Evolutionary conservation across 2,329 filamentous ascomycete species (phyloP).

Genomic region (Aspergillus unguis): DNA sequence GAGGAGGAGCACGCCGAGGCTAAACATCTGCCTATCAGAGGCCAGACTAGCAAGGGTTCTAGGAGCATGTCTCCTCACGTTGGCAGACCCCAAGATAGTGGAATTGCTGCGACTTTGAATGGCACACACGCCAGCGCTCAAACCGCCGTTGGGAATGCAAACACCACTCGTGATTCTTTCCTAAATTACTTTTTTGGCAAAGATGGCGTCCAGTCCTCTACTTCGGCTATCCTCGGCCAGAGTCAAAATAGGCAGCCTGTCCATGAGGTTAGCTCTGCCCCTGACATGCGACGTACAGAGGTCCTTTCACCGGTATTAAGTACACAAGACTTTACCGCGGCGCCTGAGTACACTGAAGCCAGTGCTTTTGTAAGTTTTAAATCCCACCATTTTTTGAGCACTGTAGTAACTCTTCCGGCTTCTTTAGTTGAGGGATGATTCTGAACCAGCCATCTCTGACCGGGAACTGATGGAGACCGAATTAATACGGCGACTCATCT

Average conservation of each 20-base stretch:
- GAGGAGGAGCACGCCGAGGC: constrained; percentile 61
- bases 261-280: constrained; percentile 76
- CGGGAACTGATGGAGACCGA: constrained; percentile 97
- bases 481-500: constrained; percentile 92
- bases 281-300: constrained; percentile 72
- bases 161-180: constrained; percentile 80
- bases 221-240: constrained; percentile 40
- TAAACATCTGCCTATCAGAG: constrained; percentile 56
- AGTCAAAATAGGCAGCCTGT: constrained; percentile 65
- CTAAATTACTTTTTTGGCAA: constrained; percentile 99
- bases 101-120: constrained; percentile 66
- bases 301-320: constrained; percentile 43
- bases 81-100: constrained; percentile 60
- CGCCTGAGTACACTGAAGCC: constrained; percentile 41
- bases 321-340: constrained; percentile 38
- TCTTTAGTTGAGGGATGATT: constrained; percentile 41
- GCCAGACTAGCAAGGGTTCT: constrained; percentile 57
- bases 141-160: constrained; percentile 58
- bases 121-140: constrained; percentile 62
- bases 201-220: constrained; percentile 58
- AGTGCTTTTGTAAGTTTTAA: constrained; percentile 47
- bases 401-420: constrained; percentile 6
- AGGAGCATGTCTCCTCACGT: constrained; percentile 82
- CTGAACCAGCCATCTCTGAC: constrained; percentile 86
- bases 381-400: neutral